Evolutionary conservation across 2,329 filamentous ascomycete genomes (phyloP), one percentile per base, ranked within the genome.

Genomic region (Microsporum canis): DNA sequence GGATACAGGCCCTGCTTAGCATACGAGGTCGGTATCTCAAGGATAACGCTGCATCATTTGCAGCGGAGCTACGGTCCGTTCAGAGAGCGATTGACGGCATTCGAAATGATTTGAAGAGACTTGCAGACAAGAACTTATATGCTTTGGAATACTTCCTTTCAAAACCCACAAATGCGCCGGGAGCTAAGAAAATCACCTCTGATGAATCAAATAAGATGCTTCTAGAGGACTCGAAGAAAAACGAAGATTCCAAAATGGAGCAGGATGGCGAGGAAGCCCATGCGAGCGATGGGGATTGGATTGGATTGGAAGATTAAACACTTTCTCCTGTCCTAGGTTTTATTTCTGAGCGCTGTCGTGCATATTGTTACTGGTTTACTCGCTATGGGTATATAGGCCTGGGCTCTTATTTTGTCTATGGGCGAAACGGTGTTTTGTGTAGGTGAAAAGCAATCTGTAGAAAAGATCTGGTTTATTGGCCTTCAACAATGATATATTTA

Each of bases 41-140:
- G 62, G 88, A 91, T 39, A 88, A 92, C 71, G 81, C 87, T 27
- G 87, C 83, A 59, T 86, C 88, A 67, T 85, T 94, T 38, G 90
- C 92, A 41, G 83, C 92, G 1, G 94, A 97, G 74, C 77, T 97
- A 65, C 82, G 94, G 39, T 83, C 90, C 36, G 86, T 96, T 5
- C 86, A 90, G 63, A 84, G 91, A 63, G 91, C 89, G 3, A 83
- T 97, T 14, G 81, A 84, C 45, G 85, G 85, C 69, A 90, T 96
- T 76, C 84, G 88, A 66, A 85, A 88, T 62, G 91, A 96, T 70
- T 82, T 97, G 64, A 84, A 89, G 72, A 83, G 85, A 66, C 75
- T 96, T 65, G 89, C 89, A 0, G 91, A 96, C 67, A 88, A 91
- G 72, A 97, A 96, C 69, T 80, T 88, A 58, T 95, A 95, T 76